Conservation (phyloP, 768 basidiomycete genomes). For the Punctularia strigosozonata region DNA sequence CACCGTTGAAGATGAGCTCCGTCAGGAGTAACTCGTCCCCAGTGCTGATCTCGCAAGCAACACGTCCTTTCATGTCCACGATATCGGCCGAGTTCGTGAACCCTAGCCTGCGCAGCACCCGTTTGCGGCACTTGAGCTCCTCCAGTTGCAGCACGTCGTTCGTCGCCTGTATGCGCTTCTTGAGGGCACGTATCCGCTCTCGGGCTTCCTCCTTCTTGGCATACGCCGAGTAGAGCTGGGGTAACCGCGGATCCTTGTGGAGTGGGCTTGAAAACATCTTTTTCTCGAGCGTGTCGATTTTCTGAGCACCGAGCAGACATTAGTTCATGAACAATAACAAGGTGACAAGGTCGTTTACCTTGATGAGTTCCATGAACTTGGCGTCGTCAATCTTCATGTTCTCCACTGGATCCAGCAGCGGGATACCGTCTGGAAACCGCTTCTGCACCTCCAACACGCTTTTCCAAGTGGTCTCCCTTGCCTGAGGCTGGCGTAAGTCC, state of each 20-base stretch:
- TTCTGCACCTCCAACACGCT: slow-evolving; percentile 84
- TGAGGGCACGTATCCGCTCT: slow-evolving; percentile 60
- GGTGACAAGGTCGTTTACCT: slow-evolving; percentile 32
- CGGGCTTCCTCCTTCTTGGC: slow-evolving; percentile 62
- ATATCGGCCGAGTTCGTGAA: slow-evolving; percentile 87
- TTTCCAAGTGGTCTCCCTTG: slow-evolving; percentile 81
- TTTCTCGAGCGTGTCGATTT: slow-evolving; percentile 84
- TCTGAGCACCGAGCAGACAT: slow-evolving; percentile 30
- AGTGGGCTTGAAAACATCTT: slow-evolving; percentile 74
- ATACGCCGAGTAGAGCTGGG: slow-evolving; percentile 74
- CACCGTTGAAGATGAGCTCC: slow-evolving; percentile 94
- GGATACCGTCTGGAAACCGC: slow-evolving; percentile 79
- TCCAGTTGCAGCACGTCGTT: slow-evolving; percentile 92
- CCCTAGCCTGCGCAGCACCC: slow-evolving; percentile 82
- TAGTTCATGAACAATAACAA: neutral
- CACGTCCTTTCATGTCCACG: slow-evolving; percentile 95
- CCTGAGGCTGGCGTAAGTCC: slow-evolving; percentile 66
- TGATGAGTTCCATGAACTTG: slow-evolving; percentile 77
- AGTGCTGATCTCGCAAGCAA: slow-evolving; percentile 96
- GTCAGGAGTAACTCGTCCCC: slow-evolving; percentile 95
- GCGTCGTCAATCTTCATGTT: slow-evolving; percentile 96
- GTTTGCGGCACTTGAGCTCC: slow-evolving; percentile 91
- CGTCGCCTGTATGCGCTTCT: slow-evolving; percentile 80
- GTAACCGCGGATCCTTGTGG: slow-evolving; percentile 66
- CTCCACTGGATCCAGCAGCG: slow-evolving; percentile 80